These are phyloP conservation scores for Xylaria sp. DNA, from an alignment of 2,329 filamentous ascomycete species.

Conservation along the genomic window DNA sequence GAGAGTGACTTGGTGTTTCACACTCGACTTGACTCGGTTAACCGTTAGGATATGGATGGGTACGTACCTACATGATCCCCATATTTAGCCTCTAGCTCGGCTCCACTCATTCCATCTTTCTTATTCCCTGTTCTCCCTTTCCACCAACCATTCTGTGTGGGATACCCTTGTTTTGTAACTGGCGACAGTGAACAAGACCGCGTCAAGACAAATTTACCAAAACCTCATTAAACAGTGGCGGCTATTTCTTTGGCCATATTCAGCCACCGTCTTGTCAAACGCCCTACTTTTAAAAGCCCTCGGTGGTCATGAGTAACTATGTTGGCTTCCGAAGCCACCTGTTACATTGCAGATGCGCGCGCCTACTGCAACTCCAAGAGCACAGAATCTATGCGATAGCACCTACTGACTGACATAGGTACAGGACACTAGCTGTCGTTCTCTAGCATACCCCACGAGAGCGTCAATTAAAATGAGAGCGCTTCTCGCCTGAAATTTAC, in stretches of 20 bases:
- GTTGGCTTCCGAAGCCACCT: background rate
- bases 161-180: conserved; percentile 41
- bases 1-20: conserved; percentile 9
- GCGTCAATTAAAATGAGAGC: conserved; percentile 23
- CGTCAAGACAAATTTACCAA: conserved; percentile 36
- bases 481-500: conserved; percentile 10
- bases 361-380: conserved; percentile 23
- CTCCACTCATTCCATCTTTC: conserved; percentile 13
- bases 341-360: conserved; percentile 22
- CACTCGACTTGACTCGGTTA: background rate
- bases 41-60: background rate
- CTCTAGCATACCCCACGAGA: background rate
- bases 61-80: conserved; percentile 36
- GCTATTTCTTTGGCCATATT: conserved; percentile 33
- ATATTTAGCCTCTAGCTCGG: conserved; percentile 24
- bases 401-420: too few relatives aligned
- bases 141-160: conserved; percentile 43
- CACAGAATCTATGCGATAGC: background rate
- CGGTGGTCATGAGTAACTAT: background rate
- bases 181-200: conserved; percentile 36
- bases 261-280: conserved; percentile 21
- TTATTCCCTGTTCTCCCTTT: conserved; percentile 37
- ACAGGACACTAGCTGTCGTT: background rate
- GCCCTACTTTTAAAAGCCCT: conserved; percentile 26
- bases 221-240: conserved; percentile 41